phyloP scores from a whole-genome alignment of 345 rosid genomes.

The Mercurialis annua region DNA sequence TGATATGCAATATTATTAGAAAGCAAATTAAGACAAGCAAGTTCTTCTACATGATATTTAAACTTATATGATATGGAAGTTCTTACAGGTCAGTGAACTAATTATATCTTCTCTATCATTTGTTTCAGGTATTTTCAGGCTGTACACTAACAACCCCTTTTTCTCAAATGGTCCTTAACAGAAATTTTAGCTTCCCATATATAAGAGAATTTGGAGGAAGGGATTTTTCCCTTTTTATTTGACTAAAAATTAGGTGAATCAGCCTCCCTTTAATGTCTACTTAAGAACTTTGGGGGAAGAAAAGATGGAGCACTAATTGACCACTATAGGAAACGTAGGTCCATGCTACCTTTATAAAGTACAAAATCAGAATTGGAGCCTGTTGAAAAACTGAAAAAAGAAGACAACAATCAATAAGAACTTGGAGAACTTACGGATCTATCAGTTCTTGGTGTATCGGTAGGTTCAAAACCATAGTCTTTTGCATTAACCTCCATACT shows the following conservation, averaged over 20 bases:
- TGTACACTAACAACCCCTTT: not conserved
- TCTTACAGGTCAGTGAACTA: not conserved
- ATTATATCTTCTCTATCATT: not conserved
- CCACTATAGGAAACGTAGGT: not conserved
- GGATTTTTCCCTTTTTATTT: no score
- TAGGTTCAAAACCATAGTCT: conserved; percentile 82
- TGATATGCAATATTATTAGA: no score
- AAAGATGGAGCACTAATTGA: not conserved
- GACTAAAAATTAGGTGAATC: not conserved
- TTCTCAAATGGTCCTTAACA: not conserved
- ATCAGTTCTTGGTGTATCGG: conserved; percentile 86
- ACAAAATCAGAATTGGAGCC: not conserved
- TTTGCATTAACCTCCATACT: conserved; percentile 77
- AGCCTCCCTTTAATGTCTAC: not conserved
- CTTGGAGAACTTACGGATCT: conserved; percentile 59
- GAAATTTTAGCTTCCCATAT: no score
- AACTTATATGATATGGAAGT: not conserved
- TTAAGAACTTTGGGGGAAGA: not conserved
- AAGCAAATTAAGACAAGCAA: not conserved
- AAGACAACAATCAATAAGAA: conserved; percentile 7
- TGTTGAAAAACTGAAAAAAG: not conserved
- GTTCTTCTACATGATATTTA: not conserved
- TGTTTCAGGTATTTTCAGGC: not conserved
- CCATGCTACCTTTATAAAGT: not conserved
- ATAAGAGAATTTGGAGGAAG: no score